A percentile compares a stretch with the other conserved stretches of the same genome.
Evolutionary conservation across 2,329 filamentous ascomycete genomes (phyloP).

Genomic region (Aplosporella prunicola): DNA sequence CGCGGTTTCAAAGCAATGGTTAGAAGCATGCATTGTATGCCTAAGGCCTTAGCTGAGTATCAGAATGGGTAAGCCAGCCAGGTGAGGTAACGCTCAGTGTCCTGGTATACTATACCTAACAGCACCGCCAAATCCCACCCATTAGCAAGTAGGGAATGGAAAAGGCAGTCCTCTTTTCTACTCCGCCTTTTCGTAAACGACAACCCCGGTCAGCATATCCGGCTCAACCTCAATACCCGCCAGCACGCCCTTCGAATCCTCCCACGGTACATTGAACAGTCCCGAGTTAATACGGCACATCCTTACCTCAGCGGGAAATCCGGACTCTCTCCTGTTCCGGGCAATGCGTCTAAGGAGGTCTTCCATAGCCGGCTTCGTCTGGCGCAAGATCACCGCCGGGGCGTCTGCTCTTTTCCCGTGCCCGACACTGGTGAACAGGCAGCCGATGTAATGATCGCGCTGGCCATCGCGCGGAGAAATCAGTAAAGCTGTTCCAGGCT

Average conservation of each 20-base stretch:
- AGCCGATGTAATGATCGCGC: slow-evolving; percentile 45
- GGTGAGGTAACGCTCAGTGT: too few relatives aligned
- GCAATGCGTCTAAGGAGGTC: slow-evolving; percentile 39
- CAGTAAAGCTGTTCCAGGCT: slow-evolving; percentile 41
- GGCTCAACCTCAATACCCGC: slow-evolving; percentile 22
- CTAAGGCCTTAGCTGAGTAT: too few relatives aligned
- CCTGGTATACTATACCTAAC: too few relatives aligned
- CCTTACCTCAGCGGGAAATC: slow-evolving; percentile 29
- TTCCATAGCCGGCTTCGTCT: slow-evolving; percentile 40
- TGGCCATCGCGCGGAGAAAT: slow-evolving; percentile 40
- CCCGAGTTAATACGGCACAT: slow-evolving; percentile 51
- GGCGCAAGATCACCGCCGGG: slow-evolving; percentile 36
- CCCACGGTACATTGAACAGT: slow-evolving; percentile 48
- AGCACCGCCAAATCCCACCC: too few relatives aligned
- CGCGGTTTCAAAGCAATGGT: too few relatives aligned
- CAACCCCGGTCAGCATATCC: slow-evolving; percentile 5
- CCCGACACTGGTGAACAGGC: slow-evolving; percentile 46
- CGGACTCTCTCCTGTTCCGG: slow-evolving; percentile 16
- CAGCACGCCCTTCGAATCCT: slow-evolving; percentile 37
- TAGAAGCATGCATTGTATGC: too few relatives aligned
- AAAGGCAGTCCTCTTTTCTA: too few relatives aligned
- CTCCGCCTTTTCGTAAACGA: slow-evolving; percentile 4
- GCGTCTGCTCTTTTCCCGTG: slow-evolving; percentile 39
- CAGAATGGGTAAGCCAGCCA: too few relatives aligned
- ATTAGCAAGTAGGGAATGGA: too few relatives aligned